phyloP scores from a whole-genome alignment of 176 grass and related monocot species.

The Cenchrus fungigraminus region DNA sequence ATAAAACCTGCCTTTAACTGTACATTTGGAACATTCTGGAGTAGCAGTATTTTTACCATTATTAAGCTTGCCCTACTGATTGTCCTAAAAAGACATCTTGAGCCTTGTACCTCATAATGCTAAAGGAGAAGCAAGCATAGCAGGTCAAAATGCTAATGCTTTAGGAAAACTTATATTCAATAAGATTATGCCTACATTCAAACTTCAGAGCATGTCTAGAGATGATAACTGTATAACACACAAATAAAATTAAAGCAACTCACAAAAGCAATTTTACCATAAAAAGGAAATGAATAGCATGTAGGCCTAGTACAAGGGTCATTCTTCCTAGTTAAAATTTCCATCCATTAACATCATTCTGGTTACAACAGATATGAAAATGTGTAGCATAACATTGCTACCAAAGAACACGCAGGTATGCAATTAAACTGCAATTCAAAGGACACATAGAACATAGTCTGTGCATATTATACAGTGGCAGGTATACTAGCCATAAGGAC shows the following conservation, averaged over 20 bases:
- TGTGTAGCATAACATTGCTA: constrained; percentile 37
- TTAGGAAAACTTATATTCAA: constrained; percentile 15
- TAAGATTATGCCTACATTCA: background rate
- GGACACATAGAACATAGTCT: background rate
- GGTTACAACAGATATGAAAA: constrained; percentile 34
- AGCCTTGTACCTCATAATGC: background rate
- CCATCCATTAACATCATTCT: constrained; percentile 27
- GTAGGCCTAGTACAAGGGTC: background rate
- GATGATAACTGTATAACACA: background rate
- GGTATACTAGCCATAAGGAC: constrained; percentile 50
- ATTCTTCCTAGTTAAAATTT: background rate
- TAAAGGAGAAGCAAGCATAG: background rate
- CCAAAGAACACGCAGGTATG: constrained; percentile 29
- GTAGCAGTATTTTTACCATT: background rate
- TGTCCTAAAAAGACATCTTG: background rate
- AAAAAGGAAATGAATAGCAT: constrained; percentile 8
- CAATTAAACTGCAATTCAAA: constrained; percentile 32
- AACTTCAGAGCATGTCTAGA: background rate
- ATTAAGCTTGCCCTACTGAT: constrained; percentile 8
- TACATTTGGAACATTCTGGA: constrained; percentile 19
- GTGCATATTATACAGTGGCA: constrained; percentile 1
- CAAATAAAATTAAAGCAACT: constrained; percentile 9
- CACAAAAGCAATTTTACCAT: constrained; percentile 24
- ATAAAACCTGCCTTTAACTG: constrained; percentile 7
- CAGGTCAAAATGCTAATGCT: background rate